Evolutionary conservation across 2,329 filamentous ascomycete species (phyloP).

Genomic region (Nemania sp.): DNA sequence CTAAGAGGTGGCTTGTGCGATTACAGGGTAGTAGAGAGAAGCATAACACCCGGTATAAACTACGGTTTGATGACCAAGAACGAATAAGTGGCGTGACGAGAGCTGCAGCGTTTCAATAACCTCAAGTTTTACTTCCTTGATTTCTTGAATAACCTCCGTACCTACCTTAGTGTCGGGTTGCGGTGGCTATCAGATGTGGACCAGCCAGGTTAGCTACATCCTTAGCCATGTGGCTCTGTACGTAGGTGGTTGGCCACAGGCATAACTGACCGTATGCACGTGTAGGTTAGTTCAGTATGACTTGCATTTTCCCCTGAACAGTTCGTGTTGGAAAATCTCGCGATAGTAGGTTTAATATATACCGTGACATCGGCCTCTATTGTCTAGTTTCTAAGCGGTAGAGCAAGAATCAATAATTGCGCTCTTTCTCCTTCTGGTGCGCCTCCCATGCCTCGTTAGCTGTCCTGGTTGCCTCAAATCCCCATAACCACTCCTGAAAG

Average conservation of each 20-base stretch:
- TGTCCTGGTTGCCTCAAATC: conserved; percentile 36
- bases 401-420: conserved; percentile 3
- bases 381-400: neutral
- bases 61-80: neutral
- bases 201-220: neutral
- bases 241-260: too few species aligned
- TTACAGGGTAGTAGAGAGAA: neutral
- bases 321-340: neutral
- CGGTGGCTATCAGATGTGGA: neutral
- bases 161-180: neutral
- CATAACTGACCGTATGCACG: neutral
- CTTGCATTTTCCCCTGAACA: neutral
- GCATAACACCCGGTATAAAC: neutral
- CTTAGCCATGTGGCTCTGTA: neutral
- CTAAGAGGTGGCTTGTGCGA: neutral
- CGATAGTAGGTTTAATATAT: neutral
- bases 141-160: neutral
- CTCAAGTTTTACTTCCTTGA: neutral
- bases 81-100: neutral
- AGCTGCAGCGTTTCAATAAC: neutral
- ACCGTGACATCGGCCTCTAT: neutral
- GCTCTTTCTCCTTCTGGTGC: conserved; percentile 14
- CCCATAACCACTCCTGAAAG: conserved; percentile 44
- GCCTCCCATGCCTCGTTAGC: conserved; percentile 38
- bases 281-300: neutral